Conservation (phyloP, 805 yeast genomes). For the Hanseniaspora taiwanica region DNA sequence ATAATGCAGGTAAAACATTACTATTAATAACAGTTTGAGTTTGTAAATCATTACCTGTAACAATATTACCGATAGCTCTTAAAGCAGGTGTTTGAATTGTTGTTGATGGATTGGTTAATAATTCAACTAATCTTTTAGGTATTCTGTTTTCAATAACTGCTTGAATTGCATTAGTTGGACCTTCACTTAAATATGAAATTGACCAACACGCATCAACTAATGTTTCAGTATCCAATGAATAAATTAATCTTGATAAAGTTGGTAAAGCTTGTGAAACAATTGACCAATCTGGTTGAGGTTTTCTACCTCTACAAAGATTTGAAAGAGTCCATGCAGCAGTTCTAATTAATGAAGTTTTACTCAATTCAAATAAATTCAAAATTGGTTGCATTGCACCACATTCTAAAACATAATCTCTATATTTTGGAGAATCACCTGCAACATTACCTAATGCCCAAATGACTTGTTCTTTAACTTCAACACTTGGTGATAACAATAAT, state of each 20-base stretch:
- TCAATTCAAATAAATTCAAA: slow-evolving; percentile 58
- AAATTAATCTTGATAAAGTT: slow-evolving; percentile 79
- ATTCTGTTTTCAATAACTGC: slow-evolving; percentile 94
- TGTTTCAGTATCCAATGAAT: slow-evolving; percentile 84
- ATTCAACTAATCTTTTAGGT: slow-evolving; percentile 86
- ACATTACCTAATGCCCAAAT: slow-evolving; percentile 99
- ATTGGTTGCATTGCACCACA: slow-evolving; percentile 87
- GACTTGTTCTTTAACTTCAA: slow-evolving; percentile 95
- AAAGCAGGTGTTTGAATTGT: slow-evolving; percentile 93
- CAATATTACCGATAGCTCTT: slow-evolving; percentile 95
- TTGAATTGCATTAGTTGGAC: slow-evolving; percentile 84
- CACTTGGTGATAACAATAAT: slow-evolving; percentile 63
- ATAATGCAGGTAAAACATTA: slow-evolving; percentile 79
- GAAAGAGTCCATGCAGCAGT: slow-evolving; percentile 98
- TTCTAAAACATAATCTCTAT: slow-evolving; percentile 77
- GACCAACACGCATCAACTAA: slow-evolving; percentile 99
- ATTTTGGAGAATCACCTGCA: slow-evolving; percentile 89
- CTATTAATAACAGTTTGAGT: slow-evolving; percentile 90
- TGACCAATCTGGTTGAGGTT: slow-evolving; percentile 93
- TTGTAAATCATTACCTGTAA: slow-evolving; percentile 91
- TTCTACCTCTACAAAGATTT: slow-evolving; percentile 90
- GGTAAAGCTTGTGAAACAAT: slow-evolving; percentile 81
- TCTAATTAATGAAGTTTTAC: slow-evolving; percentile 81
- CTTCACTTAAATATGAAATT: slow-evolving; percentile 86
- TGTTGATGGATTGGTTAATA: slow-evolving; percentile 71